Evolutionary conservation across 345 rosid species (phyloP).

Genomic region (Camelina sativa): DNA sequence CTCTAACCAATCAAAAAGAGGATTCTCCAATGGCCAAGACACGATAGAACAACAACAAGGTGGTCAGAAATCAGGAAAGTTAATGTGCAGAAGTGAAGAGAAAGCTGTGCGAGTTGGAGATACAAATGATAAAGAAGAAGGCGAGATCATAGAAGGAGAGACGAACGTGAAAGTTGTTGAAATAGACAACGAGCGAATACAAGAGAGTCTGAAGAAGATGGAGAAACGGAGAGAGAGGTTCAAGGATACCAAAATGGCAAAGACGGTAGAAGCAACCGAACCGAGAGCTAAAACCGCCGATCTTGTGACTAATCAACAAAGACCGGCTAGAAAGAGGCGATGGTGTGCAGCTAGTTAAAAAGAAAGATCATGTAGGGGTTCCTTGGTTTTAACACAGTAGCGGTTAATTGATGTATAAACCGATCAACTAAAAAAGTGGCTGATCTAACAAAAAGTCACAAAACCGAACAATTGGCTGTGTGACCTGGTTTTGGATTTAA

Average conservation of each 20-base stretch:
- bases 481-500: neutral
- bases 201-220: constrained; percentile 64
- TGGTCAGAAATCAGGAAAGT: constrained; percentile 14
- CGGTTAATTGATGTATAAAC: constrained; percentile 6
- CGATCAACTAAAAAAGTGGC: constrained; percentile 6
- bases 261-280: constrained; percentile 42
- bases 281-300: constrained; percentile 31
- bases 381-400: no score
- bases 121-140: constrained; percentile 57
- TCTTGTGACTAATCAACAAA: constrained; percentile 44
- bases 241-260: constrained; percentile 44
- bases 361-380: no score
- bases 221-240: constrained; percentile 72
- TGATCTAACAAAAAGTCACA: constrained; percentile 5
- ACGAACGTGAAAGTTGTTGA: constrained; percentile 3
- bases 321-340: constrained; percentile 63
- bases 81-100: constrained; percentile 19
- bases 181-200: constrained; percentile 48
- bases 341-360: constrained; percentile 54
- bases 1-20: constrained; percentile 17
- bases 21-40: constrained; percentile 32
- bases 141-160: constrained; percentile 56
- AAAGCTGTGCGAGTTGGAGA: constrained; percentile 33
- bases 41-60: constrained; percentile 27
- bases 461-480: neutral